Percentiles rank a stretch among this genome's conserved stretches.
phyloP scores from a whole-genome alignment of 495 filamentous ascomycete species.

The Corynascus novoguineensis region DNA sequence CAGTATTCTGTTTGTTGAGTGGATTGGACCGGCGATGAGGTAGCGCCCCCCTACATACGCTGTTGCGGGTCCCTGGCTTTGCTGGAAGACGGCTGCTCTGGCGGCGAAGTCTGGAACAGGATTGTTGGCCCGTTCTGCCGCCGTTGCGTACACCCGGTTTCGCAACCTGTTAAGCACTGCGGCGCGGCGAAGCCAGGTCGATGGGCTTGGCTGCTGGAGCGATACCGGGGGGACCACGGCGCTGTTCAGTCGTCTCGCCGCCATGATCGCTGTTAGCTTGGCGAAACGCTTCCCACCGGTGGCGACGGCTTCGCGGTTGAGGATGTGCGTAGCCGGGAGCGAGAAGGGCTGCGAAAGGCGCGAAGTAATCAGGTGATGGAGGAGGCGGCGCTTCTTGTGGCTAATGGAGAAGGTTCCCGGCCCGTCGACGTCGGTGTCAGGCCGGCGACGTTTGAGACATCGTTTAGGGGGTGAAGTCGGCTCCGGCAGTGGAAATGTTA shows the following conservation, averaged over 20 bases:
- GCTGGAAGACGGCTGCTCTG: slow-evolving; percentile 19
- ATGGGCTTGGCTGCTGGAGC: slow-evolving; percentile 16
- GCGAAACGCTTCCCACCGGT: slow-evolving; percentile 51
- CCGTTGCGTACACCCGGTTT: slow-evolving; percentile 18
- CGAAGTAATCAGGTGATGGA: slow-evolving; percentile 59
- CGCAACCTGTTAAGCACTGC: slow-evolving; percentile 32
- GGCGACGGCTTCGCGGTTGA: slow-evolving; percentile 45
- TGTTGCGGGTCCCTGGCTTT: background rate
- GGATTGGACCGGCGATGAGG: background rate
- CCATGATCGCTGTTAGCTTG: slow-evolving; percentile 27
- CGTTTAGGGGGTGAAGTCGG: slow-evolving; percentile 10
- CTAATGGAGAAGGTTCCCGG: slow-evolving; percentile 42
- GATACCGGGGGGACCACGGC: background rate
- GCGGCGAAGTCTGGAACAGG: slow-evolving; percentile 11
- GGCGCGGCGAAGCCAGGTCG: slow-evolving; percentile 26
- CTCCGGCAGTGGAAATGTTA: slow-evolving; percentile 18
- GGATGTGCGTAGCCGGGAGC: slow-evolving; percentile 60
- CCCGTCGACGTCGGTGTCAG: slow-evolving; percentile 58
- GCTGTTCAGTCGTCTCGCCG: slow-evolving; percentile 19
- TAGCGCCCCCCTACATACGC: slow-evolving; percentile 6
- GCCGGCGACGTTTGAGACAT: slow-evolving; percentile 51
- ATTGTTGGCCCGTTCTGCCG: slow-evolving; percentile 12
- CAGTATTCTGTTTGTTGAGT: background rate
- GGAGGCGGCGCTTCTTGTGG: slow-evolving; percentile 64
- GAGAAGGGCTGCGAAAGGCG: slow-evolving; percentile 64